Conservation (phyloP, 2,329 filamentous ascomycete species). For the Aspergillus chevalieri region DNA sequence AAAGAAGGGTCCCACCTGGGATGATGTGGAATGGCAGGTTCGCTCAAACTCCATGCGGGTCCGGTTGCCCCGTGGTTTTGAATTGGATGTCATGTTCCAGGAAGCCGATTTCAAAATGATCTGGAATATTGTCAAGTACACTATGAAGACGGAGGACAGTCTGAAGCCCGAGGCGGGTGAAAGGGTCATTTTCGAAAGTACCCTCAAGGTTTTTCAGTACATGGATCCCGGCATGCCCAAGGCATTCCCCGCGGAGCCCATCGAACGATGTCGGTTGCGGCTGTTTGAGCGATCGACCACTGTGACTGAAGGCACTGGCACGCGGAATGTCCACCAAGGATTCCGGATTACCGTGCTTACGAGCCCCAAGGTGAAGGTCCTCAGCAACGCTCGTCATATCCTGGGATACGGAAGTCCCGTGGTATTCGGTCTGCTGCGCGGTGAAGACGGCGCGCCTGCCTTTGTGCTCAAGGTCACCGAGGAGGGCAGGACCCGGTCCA, state of each 20-base stretch:
- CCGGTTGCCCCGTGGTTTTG: slow-evolving; percentile 68
- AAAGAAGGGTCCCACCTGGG: slow-evolving; percentile 67
- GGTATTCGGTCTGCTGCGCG: slow-evolving; percentile 69
- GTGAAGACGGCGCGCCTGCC: slow-evolving; percentile 63
- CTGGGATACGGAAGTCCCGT: slow-evolving; percentile 62
- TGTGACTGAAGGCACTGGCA: slow-evolving; percentile 66
- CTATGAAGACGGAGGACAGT: slow-evolving; percentile 65
- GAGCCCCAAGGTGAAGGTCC: slow-evolving; percentile 66
- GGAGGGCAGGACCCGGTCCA: slow-evolving; percentile 59
- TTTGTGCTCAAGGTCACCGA: slow-evolving; percentile 67
- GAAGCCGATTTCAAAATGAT: slow-evolving; percentile 73
- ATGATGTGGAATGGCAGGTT: slow-evolving; percentile 72
- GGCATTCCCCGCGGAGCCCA: slow-evolving; percentile 68
- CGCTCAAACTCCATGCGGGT: slow-evolving; percentile 61
- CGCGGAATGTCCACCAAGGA: slow-evolving; percentile 67
- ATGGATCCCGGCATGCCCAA: slow-evolving; percentile 67
- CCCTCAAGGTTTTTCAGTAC: slow-evolving; percentile 71
- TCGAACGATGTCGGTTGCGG: slow-evolving; percentile 64
- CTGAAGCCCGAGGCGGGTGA: slow-evolving; percentile 66
- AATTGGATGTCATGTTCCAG: slow-evolving; percentile 63
- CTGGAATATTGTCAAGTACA: slow-evolving; percentile 81
- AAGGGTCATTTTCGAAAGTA: slow-evolving; percentile 60
- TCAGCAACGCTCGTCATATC: slow-evolving; percentile 69
- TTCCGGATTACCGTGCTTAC: slow-evolving; percentile 75
- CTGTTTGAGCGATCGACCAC: slow-evolving; percentile 67